These are phyloP conservation scores for Aspergillus eucalypticola DNA, from an alignment of 2,329 filamentous ascomycete genomes.

Conservation along the genomic window DNA sequence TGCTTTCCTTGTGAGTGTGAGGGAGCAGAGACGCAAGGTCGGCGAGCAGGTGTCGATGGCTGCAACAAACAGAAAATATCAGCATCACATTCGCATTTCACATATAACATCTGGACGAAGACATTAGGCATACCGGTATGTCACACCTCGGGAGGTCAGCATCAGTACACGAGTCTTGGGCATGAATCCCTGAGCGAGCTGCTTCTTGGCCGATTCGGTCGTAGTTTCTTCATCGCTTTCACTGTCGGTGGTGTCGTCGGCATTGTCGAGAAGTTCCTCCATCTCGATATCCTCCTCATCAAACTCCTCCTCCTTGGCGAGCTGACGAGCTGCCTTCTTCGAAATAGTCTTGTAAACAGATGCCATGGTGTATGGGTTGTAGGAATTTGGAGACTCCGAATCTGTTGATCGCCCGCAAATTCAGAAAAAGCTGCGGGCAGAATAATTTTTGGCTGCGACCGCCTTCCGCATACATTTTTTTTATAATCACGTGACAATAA, in stretches of 20 bases:
- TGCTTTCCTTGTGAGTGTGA: conserved; percentile 90
- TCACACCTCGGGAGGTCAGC: conserved; percentile 88
- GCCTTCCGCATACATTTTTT: conserved; percentile 14
- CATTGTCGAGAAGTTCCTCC: conserved; percentile 37
- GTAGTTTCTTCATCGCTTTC: conserved; percentile 38
- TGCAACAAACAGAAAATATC: conserved; percentile 38
- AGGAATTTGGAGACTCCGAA: conserved; percentile 14
- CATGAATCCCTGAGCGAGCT: conserved; percentile 39
- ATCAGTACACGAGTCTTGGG: conserved; percentile 71
- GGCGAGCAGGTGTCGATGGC: conserved; percentile 89
- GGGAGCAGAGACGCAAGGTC: conserved; percentile 87
- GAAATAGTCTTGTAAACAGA: conserved; percentile 74
- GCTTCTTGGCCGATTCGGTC: conserved; percentile 32
- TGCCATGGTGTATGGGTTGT: conserved; percentile 56
- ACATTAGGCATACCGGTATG: conserved; percentile 65
- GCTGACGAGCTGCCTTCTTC: conserved; percentile 53
- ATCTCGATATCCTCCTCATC: conserved; percentile 48
- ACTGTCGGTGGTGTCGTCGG: conserved; percentile 42
- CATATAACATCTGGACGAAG: background rate
- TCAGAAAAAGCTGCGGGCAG: conserved; percentile 36
- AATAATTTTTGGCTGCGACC: conserved; percentile 37
- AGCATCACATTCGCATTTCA: background rate
- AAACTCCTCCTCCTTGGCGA: conserved; percentile 53
- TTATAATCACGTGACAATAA: background rate
- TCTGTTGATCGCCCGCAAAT: conserved; percentile 18